Evolutionary conservation across 2,329 filamentous ascomycete species (phyloP).

Genomic region (Tolypocladium tropicale): DNA sequence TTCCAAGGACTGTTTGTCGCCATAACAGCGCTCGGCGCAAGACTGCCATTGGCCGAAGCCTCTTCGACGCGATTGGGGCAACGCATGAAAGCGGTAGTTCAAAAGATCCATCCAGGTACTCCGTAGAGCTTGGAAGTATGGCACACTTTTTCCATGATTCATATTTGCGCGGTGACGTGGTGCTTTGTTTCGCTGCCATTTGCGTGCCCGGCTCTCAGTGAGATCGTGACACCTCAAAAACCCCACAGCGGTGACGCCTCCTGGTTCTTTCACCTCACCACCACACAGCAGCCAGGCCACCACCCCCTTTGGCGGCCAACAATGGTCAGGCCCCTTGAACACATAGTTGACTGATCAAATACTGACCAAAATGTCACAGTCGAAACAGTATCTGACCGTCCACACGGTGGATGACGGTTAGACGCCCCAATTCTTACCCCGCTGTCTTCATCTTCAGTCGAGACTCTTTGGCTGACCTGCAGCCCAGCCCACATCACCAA

Average conservation of each 20-base stretch:
- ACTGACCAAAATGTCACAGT: constrained; percentile 42
- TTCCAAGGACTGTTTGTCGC: too few species aligned
- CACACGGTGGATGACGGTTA: constrained; percentile 82
- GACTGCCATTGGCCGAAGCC: too few species aligned
- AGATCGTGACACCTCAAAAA: not conserved
- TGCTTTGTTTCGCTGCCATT: not conserved
- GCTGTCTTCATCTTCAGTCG: constrained; percentile 5
- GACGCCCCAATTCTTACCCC: constrained; percentile 17
- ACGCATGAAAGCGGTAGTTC: too few species aligned
- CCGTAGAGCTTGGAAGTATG: too few species aligned
- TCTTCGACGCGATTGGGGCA: too few species aligned
- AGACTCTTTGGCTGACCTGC: not conserved
- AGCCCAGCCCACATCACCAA: constrained; percentile 68
- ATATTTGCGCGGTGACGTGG: not conserved
- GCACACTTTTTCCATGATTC: too few species aligned
- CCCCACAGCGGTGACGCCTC: not conserved
- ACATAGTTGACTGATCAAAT: not conserved
- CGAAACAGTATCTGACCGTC: constrained; percentile 94
- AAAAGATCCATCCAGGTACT: too few species aligned
- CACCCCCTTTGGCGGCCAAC: not conserved
- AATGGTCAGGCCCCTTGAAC: not conserved
- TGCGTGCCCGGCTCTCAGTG: not conserved
- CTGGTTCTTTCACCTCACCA: not conserved
- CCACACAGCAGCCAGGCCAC: not conserved
- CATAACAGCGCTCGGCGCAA: not conserved